Percentiles rank a stretch among this genome's conserved stretches.
phyloP scores from a whole-genome alignment of 2,329 filamentous ascomycete genomes.

The Hypoxylon sp. region DNA sequence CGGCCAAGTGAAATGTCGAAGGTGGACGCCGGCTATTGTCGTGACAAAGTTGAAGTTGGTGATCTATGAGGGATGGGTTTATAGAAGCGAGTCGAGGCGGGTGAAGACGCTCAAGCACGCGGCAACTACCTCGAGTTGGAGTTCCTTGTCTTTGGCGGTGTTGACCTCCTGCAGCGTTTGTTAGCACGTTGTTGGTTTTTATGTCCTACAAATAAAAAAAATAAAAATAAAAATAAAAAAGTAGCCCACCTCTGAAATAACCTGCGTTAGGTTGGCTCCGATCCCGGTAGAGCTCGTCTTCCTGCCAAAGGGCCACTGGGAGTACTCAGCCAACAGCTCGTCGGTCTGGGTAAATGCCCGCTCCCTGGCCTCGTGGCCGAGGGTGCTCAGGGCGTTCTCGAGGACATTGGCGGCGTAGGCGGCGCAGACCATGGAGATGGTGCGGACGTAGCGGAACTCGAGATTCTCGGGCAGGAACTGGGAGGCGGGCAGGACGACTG shows the following conservation, averaged over 20 bases:
- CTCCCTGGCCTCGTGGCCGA: conserved; percentile 94
- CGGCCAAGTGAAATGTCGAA: conserved; percentile 7
- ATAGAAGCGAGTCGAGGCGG: conserved; percentile 94
- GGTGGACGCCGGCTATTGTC: conserved; percentile 25
- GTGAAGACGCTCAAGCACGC: conserved; percentile 98
- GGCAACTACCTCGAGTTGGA: conserved; percentile 96
- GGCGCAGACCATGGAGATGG: conserved; percentile 95
- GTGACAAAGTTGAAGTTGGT: conserved; percentile 24
- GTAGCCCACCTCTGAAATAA: conserved; percentile 75
- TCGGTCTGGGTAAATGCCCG: conserved; percentile 97
- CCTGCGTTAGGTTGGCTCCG: conserved; percentile 89
- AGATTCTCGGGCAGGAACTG: conserved; percentile 94
- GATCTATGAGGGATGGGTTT: conserved; percentile 47
- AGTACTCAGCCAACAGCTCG: conserved; percentile 94
- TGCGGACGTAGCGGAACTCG: conserved; percentile 93
- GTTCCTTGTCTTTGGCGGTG: conserved; percentile 89
- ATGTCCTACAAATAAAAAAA: not conserved
- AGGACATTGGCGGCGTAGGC: conserved; percentile 98
- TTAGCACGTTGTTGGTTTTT: conserved; percentile 21
- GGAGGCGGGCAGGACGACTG: conserved; percentile 86
- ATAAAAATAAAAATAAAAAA: conserved; percentile 9
- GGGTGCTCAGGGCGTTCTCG: conserved; percentile 93
- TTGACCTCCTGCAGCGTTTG: conserved; percentile 73
- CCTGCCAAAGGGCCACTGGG: conserved; percentile 95
- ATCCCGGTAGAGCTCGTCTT: conserved; percentile 84